Conservation (phyloP, 1,139 yeast species). For the Geotrichum klebahnii region DNA sequence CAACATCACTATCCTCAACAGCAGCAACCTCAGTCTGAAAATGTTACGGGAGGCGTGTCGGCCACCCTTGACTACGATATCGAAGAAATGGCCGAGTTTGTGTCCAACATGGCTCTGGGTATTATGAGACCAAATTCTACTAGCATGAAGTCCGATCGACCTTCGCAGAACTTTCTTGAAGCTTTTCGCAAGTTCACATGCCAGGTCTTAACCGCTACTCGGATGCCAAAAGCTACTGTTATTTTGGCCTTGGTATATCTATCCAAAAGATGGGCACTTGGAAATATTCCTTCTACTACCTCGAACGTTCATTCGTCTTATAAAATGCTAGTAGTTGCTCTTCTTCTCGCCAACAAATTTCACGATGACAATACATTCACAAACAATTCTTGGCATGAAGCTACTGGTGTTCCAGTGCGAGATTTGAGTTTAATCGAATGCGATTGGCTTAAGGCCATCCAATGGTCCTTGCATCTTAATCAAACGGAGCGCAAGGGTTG, state of each 20-base stretch:
- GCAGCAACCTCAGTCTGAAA: slow-evolving; percentile 29
- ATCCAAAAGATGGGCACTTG: slow-evolving; percentile 44
- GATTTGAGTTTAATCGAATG: slow-evolving; percentile 65
- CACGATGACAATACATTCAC: slow-evolving; percentile 96
- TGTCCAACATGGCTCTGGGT: slow-evolving; percentile 63
- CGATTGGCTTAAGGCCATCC: slow-evolving; percentile 55
- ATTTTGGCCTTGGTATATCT: slow-evolving; percentile 75
- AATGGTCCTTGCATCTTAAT: slow-evolving; percentile 37
- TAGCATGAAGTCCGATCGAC: slow-evolving; percentile 24
- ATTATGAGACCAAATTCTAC: slow-evolving; percentile 41
- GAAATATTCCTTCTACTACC: slow-evolving; percentile 28
- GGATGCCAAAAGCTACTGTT: slow-evolving; percentile 79
- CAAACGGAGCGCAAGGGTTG: slow-evolving; percentile 38
- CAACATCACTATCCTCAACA: slow-evolving; percentile 25
- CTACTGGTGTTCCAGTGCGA: slow-evolving; percentile 69
- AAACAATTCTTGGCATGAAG: slow-evolving; percentile 92
- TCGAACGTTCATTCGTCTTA: slow-evolving; percentile 42
- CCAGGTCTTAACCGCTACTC: slow-evolving; percentile 79
- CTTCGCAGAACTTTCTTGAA: slow-evolving; percentile 41
- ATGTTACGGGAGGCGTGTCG: slow-evolving; percentile 64
- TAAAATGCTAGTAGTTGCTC: slow-evolving; percentile 60
- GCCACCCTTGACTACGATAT: slow-evolving; percentile 75
- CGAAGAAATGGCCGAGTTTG: slow-evolving; percentile 69
- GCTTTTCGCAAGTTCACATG: slow-evolving; percentile 58
- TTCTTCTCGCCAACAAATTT: slow-evolving; percentile 85